These are phyloP conservation scores for Hortiboletus campestris DNA, from an alignment of 768 basidiomycete genomes.

Conservation along the genomic window DNA sequence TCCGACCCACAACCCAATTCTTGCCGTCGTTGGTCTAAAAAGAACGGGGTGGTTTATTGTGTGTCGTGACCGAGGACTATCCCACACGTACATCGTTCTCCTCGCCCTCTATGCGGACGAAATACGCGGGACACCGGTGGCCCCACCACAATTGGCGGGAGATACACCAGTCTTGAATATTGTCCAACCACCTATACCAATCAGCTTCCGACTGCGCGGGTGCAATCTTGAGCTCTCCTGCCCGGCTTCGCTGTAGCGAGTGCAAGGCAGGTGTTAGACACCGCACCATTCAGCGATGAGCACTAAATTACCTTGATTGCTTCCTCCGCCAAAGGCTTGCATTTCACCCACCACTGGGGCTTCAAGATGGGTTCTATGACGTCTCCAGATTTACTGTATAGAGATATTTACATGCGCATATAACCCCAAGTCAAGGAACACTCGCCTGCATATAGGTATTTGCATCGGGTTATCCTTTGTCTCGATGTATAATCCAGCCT, in stretches of 20 bases:
- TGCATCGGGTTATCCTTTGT: conserved; percentile 97
- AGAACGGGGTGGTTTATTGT: not conserved
- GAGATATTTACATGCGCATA: conserved; percentile 1
- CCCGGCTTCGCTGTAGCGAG: conserved; percentile 67
- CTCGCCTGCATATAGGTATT: conserved; percentile 85
- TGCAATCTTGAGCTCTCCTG: conserved; percentile 79
- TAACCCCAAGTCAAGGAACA: not conserved
- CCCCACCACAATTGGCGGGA: conserved; percentile 99
- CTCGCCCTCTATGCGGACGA: conserved; percentile 79
- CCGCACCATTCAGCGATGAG: not conserved
- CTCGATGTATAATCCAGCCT: conserved; percentile 82
- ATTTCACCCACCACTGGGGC: conserved; percentile 99
- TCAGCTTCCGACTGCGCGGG: conserved; percentile 89
- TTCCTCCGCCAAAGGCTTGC: conserved; percentile 86
- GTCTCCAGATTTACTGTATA: conserved; percentile 86
- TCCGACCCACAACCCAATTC: conserved; percentile 91
- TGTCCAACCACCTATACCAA: conserved; percentile 95
- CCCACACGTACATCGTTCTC: conserved; percentile 54
- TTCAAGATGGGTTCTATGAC: conserved; percentile 93
- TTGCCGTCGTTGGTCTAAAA: conserved; percentile 62
- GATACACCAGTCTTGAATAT: conserved; percentile 98
- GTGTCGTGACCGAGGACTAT: not conserved
- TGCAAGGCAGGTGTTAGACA: not conserved
- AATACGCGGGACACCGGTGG: conserved; percentile 93
- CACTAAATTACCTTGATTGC: conserved; percentile 66